Conservation (phyloP, 2,329 filamentous ascomycete species). For the Cladobotryum protrusum region DNA sequence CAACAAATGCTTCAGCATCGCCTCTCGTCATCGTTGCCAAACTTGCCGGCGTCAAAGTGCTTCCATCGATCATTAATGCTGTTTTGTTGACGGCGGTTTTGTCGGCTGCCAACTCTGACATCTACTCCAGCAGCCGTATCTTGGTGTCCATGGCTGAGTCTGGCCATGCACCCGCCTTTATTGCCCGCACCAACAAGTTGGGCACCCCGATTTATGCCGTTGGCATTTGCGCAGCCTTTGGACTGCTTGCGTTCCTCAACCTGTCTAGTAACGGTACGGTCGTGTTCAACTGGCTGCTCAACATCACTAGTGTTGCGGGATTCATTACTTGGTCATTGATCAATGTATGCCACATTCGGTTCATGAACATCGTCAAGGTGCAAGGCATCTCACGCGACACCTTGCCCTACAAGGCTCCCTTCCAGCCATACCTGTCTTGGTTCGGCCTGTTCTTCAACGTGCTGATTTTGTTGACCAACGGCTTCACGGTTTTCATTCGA, state of each 20-base stretch:
- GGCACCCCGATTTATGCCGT: conserved; percentile 61
- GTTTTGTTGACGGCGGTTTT: conserved; percentile 72
- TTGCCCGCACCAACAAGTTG: conserved; percentile 52
- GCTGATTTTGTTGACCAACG: conserved; percentile 60
- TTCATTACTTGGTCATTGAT: conserved; percentile 68
- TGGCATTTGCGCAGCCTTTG: conserved; percentile 46
- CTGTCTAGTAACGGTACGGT: conserved; percentile 49
- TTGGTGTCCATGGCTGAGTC: conserved; percentile 61
- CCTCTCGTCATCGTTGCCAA: conserved; percentile 57
- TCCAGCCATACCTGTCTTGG: conserved; percentile 59
- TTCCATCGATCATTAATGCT: conserved; percentile 69
- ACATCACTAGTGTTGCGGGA: conserved; percentile 62
- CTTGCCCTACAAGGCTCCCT: conserved; percentile 55
- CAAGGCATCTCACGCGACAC: conserved; percentile 51
- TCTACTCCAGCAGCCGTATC: conserved; percentile 66
- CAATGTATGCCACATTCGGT: conserved; percentile 56
- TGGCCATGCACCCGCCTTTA: conserved; percentile 54
- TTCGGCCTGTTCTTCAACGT: conserved; percentile 61
- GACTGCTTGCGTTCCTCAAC: conserved; percentile 63
- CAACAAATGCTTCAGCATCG: conserved; percentile 56
- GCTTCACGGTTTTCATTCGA: conserved; percentile 61
- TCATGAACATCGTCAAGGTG: conserved; percentile 52
- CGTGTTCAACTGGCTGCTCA: conserved; percentile 69
- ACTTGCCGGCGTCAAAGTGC: conserved; percentile 56
- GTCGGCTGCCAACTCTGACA: conserved; percentile 70